These are phyloP conservation scores for Ustilago sp. DNA, from an alignment of 1,284 basidiomycete genomes.

Conservation along the genomic window DNA sequence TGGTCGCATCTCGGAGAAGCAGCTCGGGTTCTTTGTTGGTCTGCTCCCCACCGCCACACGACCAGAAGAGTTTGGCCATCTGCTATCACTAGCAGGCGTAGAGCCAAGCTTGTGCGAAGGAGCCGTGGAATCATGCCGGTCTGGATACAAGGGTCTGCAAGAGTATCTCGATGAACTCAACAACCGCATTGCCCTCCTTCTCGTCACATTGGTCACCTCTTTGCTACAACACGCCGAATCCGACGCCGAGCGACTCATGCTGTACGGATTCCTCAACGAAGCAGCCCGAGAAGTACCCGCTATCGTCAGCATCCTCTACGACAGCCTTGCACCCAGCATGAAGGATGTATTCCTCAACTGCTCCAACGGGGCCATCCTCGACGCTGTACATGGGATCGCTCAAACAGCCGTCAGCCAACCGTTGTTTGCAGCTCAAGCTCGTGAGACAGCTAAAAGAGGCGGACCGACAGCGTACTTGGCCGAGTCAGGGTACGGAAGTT, in stretches of 20 bases:
- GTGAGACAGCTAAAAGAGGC: constrained; percentile 62
- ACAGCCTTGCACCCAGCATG: constrained; percentile 59
- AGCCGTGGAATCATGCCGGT: constrained; percentile 48
- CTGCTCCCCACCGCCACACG: constrained; percentile 59
- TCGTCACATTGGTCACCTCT: constrained; percentile 58
- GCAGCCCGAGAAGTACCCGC: constrained; percentile 58
- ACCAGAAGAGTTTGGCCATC: constrained; percentile 58
- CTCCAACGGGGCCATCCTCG: constrained; percentile 59
- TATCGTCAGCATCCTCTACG: constrained; percentile 66
- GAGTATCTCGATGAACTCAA: constrained; percentile 54
- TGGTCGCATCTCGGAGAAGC: constrained; percentile 52
- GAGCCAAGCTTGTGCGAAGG: constrained; percentile 30
- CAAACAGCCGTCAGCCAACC: constrained; percentile 61
- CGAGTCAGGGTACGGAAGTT: constrained; percentile 61
- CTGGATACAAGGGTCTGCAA: constrained; percentile 47
- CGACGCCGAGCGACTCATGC: constrained; percentile 56
- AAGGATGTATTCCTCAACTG: constrained; percentile 62
- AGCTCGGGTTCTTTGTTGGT: constrained; percentile 63
- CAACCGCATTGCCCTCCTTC: constrained; percentile 62
- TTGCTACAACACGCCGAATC: constrained; percentile 61
- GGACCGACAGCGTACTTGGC: constrained; percentile 59
- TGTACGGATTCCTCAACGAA: constrained; percentile 63
- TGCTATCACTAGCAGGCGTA: constrained; percentile 56
- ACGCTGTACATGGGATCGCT: constrained; percentile 62
- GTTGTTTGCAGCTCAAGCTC: constrained; percentile 63